phyloP scores from a whole-genome alignment of 2,329 filamentous ascomycete genomes.

The Coniochaeta prunicola region DNA sequence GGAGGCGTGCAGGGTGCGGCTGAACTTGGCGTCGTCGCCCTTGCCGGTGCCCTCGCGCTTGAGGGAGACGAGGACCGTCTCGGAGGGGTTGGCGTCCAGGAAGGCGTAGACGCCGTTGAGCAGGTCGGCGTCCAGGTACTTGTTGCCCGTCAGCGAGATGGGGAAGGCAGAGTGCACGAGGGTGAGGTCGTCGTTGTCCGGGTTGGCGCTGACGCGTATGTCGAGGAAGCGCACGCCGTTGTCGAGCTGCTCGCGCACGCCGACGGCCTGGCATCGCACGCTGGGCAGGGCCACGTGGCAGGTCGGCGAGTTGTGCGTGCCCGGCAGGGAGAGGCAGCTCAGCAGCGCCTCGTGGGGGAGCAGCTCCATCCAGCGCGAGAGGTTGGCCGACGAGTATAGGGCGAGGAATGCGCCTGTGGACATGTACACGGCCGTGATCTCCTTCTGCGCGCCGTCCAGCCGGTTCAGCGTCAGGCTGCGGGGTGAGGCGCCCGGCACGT shows the following conservation, averaged over 20 bases:
- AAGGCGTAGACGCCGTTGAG: constrained; percentile 67
- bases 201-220: constrained; percentile 55
- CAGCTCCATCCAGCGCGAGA: constrained; percentile 73
- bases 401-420: constrained; percentile 46
- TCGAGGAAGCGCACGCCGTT: constrained; percentile 95
- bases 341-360: constrained; percentile 66
- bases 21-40: constrained; percentile 72
- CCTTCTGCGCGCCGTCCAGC: constrained; percentile 36
- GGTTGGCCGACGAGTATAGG: constrained; percentile 63
- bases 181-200: constrained; percentile 42
- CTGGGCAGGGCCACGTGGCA: constrained; percentile 79
- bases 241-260: constrained; percentile 67
- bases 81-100: constrained; percentile 67
- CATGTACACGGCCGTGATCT: constrained; percentile 62
- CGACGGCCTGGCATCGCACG: constrained; percentile 84
- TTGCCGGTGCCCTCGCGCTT: constrained; percentile 87
- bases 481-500: constrained; percentile 56
- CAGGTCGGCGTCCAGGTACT: constrained; percentile 64
- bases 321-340: constrained; percentile 79
- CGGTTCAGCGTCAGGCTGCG: constrained; percentile 55
- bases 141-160: constrained; percentile 72
- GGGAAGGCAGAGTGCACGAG: constrained; percentile 91
- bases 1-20: constrained; percentile 53
- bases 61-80: constrained; percentile 77
- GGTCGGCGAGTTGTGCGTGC: constrained; percentile 92